Evolutionary conservation across 148 eudicot species (phyloP).

Genomic region (Bassia scoparia): DNA sequence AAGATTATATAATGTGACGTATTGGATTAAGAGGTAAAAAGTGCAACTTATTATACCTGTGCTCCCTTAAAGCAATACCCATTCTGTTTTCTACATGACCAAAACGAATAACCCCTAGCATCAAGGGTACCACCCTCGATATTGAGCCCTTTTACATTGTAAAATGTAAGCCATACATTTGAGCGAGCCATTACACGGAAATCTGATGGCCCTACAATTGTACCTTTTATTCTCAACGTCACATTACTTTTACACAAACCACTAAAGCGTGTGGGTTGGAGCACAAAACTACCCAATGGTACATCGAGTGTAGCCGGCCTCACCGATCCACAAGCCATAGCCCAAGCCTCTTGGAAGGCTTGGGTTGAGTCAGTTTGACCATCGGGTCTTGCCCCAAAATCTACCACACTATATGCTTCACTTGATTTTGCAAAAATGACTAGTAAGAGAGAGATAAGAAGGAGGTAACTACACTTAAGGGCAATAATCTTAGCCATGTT

Average conservation of each 20-base stretch:
- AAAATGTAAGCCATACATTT: conserved; percentile 36
- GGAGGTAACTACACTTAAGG: background rate
- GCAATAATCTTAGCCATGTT: conserved; percentile 14
- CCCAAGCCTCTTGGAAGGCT: conserved; percentile 41
- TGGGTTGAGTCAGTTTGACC: conserved; percentile 47
- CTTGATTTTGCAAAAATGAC: conserved; percentile 1
- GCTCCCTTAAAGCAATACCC: conserved; percentile 27
- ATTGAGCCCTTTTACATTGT: conserved; percentile 29
- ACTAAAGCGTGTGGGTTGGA: conserved; percentile 28
- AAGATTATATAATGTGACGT: too few species aligned
- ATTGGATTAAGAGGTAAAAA: too few species aligned
- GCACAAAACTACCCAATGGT: conserved; percentile 39
- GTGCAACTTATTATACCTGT: too few species aligned
- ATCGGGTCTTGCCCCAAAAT: conserved; percentile 40
- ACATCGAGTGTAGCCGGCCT: conserved; percentile 28
- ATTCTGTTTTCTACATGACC: conserved; percentile 23
- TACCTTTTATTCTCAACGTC: conserved; percentile 35
- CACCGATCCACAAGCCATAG: conserved; percentile 35
- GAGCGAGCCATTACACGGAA: conserved; percentile 32
- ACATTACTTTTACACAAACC: conserved; percentile 39
- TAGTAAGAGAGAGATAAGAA: conserved; percentile 8
- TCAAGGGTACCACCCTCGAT: conserved; percentile 45
- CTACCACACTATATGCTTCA: conserved; percentile 34
- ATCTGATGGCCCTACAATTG: conserved; percentile 38
- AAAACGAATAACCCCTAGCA: conserved; percentile 32